Base-by-base conservation (phyloP, 2,329 filamentous ascomycete species). In the Plenodomus tracheiphilus region DNA sequence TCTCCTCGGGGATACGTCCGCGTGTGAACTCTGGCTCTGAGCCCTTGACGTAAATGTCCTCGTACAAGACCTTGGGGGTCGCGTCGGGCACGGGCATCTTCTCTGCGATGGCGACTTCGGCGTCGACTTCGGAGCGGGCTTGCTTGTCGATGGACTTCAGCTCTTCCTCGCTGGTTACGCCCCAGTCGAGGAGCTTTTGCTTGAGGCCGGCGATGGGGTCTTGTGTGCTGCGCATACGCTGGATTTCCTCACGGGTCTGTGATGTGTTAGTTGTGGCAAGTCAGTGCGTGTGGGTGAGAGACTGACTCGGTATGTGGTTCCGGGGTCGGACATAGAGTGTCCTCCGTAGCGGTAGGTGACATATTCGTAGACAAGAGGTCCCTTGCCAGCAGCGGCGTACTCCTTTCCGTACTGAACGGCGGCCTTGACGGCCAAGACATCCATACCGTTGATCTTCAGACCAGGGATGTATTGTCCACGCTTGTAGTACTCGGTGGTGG, bases 381-480 rank as follows among this genome's bases (percentile, higher is more conserved):
- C 93, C 76, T 96, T 92, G 74, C 88, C 92, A 54, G 84, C 80
- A 52, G 82, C 78, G 59, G 90, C 88, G 81, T 87, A 96, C 72
- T 96, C 84, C 81, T 94, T 96, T 72, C 88, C 91, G 80, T 96
- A 92, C 78, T 93, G 82, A 68, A 96, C 91, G 59, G 94, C 94
- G 44, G 93, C 91, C 84, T 96, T 96, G 75, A 97, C 93, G 58
- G 94, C 93, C 56, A 99, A 88, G 66, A 96, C 91, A 74, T 99
- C 94, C 94, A 99, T 99, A 72, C 91, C 94, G 80, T 99, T 99
- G 77, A 99, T 91, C 85, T 99, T 99, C 68, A 99, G 85, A 80
- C 94, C 94, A 49, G 94, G 93, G 64, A 99, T 99, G 83, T 97
- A 99, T 81, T 99, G 94, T 62, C 94, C 94, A 79, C 94, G 93